Evolutionary conservation across 2,329 filamentous ascomycete species (phyloP).

Genomic region (Ascochyta koolunga): DNA sequence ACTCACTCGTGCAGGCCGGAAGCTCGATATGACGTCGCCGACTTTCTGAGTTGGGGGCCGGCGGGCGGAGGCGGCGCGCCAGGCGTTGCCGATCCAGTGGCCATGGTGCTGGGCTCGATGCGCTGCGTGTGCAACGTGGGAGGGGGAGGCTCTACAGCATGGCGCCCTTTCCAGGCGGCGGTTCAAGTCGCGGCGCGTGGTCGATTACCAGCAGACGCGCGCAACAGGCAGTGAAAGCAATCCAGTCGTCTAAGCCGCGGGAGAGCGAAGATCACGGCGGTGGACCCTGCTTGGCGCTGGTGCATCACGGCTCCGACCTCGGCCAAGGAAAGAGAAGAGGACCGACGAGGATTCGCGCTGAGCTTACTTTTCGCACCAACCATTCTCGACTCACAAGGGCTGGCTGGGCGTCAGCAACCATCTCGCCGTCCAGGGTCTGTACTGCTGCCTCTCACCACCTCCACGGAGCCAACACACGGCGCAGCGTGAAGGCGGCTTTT

Average conservation of each 20-base stretch:
- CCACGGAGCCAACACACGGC: background rate
- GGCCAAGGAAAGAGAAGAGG: constrained; percentile 12
- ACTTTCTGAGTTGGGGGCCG: constrained; percentile 62
- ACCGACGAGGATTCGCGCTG: constrained; percentile 12
- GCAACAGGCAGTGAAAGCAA: constrained; percentile 1
- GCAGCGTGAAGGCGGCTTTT: background rate
- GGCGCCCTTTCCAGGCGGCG: background rate
- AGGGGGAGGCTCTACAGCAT: constrained; percentile 5
- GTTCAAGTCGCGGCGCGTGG: constrained; percentile 10
- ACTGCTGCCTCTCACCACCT: background rate
- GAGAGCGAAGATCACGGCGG: constrained; percentile 8
- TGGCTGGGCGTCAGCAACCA: background rate
- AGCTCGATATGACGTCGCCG: constrained; percentile 76
- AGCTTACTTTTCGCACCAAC: constrained; percentile 1
- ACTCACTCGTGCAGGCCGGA: constrained; percentile 78
- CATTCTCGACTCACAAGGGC: constrained; percentile 1
- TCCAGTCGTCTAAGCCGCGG: constrained; percentile 8
- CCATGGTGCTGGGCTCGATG: constrained; percentile 31
- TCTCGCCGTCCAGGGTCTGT: background rate
- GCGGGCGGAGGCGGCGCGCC: constrained; percentile 40
- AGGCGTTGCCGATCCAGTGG: constrained; percentile 42
- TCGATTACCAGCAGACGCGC: constrained; percentile 1
- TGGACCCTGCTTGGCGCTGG: constrained; percentile 11
- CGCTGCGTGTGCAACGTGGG: background rate
- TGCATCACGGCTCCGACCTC: constrained; percentile 19